Evolutionary conservation across 306 rosid genomes (phyloP), one percentile per base, ranked within the genome.

Genomic region (Sicyos baderoa): DNA sequence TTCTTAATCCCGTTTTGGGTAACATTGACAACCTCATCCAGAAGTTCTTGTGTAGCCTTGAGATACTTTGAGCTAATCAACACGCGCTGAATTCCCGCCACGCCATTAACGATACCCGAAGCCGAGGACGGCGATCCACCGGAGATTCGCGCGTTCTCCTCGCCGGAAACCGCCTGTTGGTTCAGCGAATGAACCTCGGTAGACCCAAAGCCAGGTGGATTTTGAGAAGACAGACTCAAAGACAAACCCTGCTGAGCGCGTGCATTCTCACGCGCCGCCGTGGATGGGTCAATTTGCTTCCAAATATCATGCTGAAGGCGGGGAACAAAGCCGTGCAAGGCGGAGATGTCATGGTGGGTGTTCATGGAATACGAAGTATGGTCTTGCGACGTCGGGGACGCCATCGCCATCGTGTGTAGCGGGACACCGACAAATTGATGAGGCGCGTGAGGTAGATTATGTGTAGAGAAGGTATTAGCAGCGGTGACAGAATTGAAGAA

Each of bases 1-100:
- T 74, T 78, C 76, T 84, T 81, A 32, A 89, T 72, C 15, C 86
- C 89, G 16, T 78, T 84, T 85, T 97, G 75, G 14, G 87, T 86
- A 29, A 93, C 97, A 72, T 85, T 86, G 0, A 90, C 97, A 55
- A 90, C 94, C 75, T 93, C 96, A 2, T 88, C 99, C 0, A 93
- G 84, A 44, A 93, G 87, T 51, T 93, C 99, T 70, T 90, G 97
- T 5, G 99, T 84, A 2, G 91, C 94, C 75, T 85, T 93, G 84
- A 93, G 77, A 81, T 85, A 93, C 75, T 90, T 93, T 0, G 97
- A 88, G 82, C 91, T 86, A 74, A 93, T 71, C 21, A 93, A 60
- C 64, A 86, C 91, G 8, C 96, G 77, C 79, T 88, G 97, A 54
- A 93, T 82, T 18, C 98, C 98, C 0, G 91, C 74, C 22, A 84